A percentile compares a stretch with the other conserved stretches of the same genome.
These are phyloP conservation scores for Priceomyces melissophilus DNA, from an alignment of 805 yeast species.

Conservation along the genomic window DNA sequence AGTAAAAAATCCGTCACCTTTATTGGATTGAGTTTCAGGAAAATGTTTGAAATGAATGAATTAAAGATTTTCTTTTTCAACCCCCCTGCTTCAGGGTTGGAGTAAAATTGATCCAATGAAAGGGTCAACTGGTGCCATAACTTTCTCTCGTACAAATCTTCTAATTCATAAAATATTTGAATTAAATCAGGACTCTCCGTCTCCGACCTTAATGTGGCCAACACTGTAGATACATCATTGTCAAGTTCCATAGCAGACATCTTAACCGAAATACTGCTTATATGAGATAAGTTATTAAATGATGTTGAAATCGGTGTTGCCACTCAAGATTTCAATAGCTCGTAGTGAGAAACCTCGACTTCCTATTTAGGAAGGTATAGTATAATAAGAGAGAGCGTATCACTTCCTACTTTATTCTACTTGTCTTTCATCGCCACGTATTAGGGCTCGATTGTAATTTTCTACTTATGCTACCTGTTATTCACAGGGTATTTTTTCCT, in stretches of 20 bases:
- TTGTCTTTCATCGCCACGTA: not conserved
- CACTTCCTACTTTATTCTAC: not conserved
- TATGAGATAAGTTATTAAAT: not conserved
- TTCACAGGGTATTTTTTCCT: not conserved
- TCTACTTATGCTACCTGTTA: not conserved
- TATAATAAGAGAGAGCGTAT: not conserved
- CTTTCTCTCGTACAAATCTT: constrained; percentile 82
- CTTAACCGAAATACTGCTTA: not conserved
- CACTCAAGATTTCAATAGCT: constrained; percentile 1
- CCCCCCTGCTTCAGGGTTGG: constrained; percentile 46
- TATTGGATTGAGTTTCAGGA: constrained; percentile 71
- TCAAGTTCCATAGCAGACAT: constrained; percentile 40
- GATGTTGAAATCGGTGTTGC: constrained; percentile 1
- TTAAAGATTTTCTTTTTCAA: constrained; percentile 66
- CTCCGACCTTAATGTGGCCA: constrained; percentile 62
- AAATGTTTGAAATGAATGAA: constrained; percentile 64
- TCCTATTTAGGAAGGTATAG: constrained; percentile 1
- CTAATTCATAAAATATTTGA: constrained; percentile 63
- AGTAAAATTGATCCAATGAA: constrained; percentile 59
- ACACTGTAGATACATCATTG: constrained; percentile 40
- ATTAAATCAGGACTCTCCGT: constrained; percentile 59
- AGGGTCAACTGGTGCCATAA: constrained; percentile 93
- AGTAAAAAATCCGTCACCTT: constrained; percentile 75
- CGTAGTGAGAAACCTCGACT: not conserved
- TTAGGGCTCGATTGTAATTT: too few species aligned